Evolutionary conservation across 371 early-diverging fungal species (phyloP), one percentile per base, ranked within the genome.

Genomic region (Dichotomocladium elegans): DNA sequence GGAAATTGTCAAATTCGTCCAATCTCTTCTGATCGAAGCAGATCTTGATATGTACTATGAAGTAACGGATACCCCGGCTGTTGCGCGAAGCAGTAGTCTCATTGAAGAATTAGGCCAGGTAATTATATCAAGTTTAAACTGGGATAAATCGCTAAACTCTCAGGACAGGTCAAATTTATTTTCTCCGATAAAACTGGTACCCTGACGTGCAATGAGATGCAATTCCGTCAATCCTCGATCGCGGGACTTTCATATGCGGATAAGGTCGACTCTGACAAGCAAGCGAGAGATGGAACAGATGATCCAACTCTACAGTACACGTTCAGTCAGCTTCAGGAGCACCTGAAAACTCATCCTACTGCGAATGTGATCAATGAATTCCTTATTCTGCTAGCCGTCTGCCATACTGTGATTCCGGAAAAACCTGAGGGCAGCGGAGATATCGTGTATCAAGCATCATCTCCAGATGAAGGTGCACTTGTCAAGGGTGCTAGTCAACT

Each of bases 391-490:
- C 74, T 98, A 24, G 86, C 95, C 9, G 85, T 88, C 14, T 98
- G 99, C 69, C 97, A 98, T 70, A 98, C 97, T 4, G 99, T 98
- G 12, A 95, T 97, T 67, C 95, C 97, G 4, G 96, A 96, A 67
- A 58, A 63, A 11, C 78, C 75, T 33, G 86, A 88, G 53, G 86
- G 79, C n/a, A 72, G 84, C 12, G 79, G 77, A 17, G 80, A 80
- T 34, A 84, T 91, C 47, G 66, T 80, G 17, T 94, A 94, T 68
- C 93, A 94, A 67, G 92, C 94, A 1, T 86, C 90, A 0, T 93
- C 94, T 5, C 95, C 95, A 0, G 95, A 94, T 67, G 95, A 94
- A 63, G 93, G 86, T 33, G 95, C 95, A 5, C 70, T 94, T 45
- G 94, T 94, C 25, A 83, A 85, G 58, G 93, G 93, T 21, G 93